Base-by-base conservation (phyloP, 225 moss, liverwort and hornwort genomes). In the Anthoceros angustus region DNA sequence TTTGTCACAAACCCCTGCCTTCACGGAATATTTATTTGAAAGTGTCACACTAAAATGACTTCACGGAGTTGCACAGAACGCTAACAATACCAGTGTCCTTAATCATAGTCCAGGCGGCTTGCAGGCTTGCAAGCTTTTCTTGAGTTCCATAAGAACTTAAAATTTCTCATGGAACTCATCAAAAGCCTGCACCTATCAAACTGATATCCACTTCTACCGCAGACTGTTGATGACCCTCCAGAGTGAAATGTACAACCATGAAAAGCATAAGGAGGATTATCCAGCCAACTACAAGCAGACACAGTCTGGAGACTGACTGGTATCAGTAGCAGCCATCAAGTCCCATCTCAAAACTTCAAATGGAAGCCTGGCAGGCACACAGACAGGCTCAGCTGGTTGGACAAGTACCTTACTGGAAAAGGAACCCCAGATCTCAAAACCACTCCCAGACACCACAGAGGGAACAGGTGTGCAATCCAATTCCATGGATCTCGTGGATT, bases 401-500 rank as follows among this genome's bases (percentile, higher is more conserved):
- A 15, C 20, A 6, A 61, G 43, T 71, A 94, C 94, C 94, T 95
- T 73, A 86, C 39, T 42, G 90, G 94, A 42, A 90, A 90, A 38
- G 90, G 80, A 72, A 95, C 80, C 43, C 84, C 73, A 65, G 90
- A 95, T 64, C 94, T 84, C 43, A 95, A 74, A 69, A 74, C 71
- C 45, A 90, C 82, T 40, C 94, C 94, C 39, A 77, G 68, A 43
- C 83, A 72, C 94, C 94, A 95, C 26, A 95, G 85, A 14, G 94
- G 94, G 65, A 87, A 86, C 72, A 95, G 68, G 70, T 95, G 90
- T 3, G 88, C 67, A 68, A 90, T 95, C 94, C 94, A 95, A 71
- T 95, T 95, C 94, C 94, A 95, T 42, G 90, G 94, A 72, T 95
- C 90, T 12, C 86, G 90, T 20, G 85, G 68, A 70, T 95, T 95